A percentile compares a stretch with the other conserved stretches of the same genome.
Evolutionary conservation across 1,139 yeast genomes (phyloP).

Genomic region (Yamadazyma friedrichii): DNA sequence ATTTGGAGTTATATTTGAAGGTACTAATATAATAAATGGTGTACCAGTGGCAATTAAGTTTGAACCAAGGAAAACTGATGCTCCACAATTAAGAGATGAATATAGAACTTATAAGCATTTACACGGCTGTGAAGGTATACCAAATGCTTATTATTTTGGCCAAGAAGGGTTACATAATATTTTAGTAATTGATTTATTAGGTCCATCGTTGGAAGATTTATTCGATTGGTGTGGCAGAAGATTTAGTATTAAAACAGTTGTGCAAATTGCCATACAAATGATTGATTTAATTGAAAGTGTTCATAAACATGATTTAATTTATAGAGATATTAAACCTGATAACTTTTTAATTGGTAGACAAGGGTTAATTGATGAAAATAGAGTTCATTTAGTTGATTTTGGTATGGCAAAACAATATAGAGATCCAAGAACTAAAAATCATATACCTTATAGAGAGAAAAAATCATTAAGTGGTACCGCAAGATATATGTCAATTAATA

Average conservation of each 20-base stretch:
- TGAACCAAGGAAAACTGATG: slow-evolving; percentile 94
- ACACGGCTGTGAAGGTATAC: slow-evolving; percentile 80
- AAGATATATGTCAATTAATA: slow-evolving; percentile 94
- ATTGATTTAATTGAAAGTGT: slow-evolving; percentile 80
- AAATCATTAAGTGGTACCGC: slow-evolving; percentile 96
- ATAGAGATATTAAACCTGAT: slow-evolving; percentile 95
- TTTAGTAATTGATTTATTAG: slow-evolving; percentile 86
- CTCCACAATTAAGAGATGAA: slow-evolving; percentile 95
- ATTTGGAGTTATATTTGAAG: slow-evolving; percentile 80
- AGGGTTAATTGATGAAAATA: slow-evolving; percentile 48
- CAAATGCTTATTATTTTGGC: slow-evolving; percentile 94
- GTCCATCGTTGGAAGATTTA: slow-evolving; percentile 93
- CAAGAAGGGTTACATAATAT: slow-evolving; percentile 97
- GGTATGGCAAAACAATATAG: slow-evolving; percentile 98
- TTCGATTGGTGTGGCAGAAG: slow-evolving; percentile 98
- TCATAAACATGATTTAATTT: slow-evolving; percentile 86
- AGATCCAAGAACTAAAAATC: slow-evolving; percentile 92
- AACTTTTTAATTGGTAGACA: slow-evolving; percentile 83
- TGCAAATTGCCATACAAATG: slow-evolving; percentile 92
- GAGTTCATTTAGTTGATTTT: slow-evolving; percentile 74
- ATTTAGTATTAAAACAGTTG: slow-evolving; percentile 84
- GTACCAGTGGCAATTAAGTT: slow-evolving; percentile 73
- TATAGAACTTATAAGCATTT: slow-evolving; percentile 88
- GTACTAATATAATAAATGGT: slow-evolving; percentile 71
- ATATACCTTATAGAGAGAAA: slow-evolving; percentile 94